These are phyloP conservation scores for Cercophora samala DNA, from an alignment of 495 filamentous ascomycete species.

Conservation along the genomic window DNA sequence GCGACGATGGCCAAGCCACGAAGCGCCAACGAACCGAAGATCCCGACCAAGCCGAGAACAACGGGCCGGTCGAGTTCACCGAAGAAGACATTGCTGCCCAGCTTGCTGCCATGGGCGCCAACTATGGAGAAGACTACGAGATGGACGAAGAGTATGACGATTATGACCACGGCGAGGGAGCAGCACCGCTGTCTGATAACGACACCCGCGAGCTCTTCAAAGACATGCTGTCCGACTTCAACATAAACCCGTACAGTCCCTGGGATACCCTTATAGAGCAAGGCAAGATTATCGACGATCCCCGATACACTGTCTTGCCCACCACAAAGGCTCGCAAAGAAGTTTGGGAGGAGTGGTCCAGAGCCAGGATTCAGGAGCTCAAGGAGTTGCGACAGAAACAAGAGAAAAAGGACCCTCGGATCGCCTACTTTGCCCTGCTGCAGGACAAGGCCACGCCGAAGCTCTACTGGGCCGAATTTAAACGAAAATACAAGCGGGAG, in stretches of 20 bases:
- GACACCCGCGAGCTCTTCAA: constrained; percentile 74
- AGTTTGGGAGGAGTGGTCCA: constrained; percentile 76
- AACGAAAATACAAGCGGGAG: constrained; percentile 82
- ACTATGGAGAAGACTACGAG: constrained; percentile 64
- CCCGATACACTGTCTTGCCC: constrained; percentile 74
- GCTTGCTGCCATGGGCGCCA: constrained; percentile 78
- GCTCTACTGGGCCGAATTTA: constrained; percentile 95
- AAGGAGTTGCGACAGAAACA: constrained; percentile 70
- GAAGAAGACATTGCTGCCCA: constrained; percentile 96
- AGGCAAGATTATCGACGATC: constrained; percentile 78
- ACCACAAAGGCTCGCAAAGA: constrained; percentile 81
- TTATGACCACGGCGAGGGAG: constrained; percentile 69
- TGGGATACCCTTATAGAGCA: constrained; percentile 87
- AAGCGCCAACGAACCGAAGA: constrained; percentile 69
- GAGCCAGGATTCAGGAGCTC: constrained; percentile 64
- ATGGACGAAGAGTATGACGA: constrained; percentile 61
- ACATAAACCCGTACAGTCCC: constrained; percentile 81
- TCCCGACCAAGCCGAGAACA: constrained; percentile 28
- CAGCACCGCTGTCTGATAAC: constrained; percentile 60
- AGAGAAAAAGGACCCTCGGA: constrained; percentile 79
- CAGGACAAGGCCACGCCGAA: constrained; percentile 79
- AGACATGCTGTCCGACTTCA: constrained; percentile 77
- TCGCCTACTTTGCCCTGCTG: constrained; percentile 80
- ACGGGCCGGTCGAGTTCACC: constrained; percentile 74
- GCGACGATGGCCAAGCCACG: constrained; percentile 45